Evolutionary conservation across 148 eudicot species (phyloP), one percentile per base, ranked within the genome.

Genomic region (Rhododendron williamsianum): DNA sequence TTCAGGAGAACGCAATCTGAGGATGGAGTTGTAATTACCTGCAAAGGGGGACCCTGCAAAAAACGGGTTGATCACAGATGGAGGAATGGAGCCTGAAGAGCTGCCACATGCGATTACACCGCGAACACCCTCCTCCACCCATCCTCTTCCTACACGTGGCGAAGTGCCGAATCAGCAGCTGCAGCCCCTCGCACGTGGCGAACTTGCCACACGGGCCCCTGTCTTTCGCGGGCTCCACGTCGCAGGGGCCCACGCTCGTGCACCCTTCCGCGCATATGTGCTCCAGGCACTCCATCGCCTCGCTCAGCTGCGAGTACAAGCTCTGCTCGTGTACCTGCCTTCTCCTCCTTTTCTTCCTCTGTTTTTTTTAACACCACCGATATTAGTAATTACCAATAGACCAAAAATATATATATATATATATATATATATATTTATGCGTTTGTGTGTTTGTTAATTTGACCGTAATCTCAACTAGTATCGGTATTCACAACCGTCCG

Each of bases 181-280:
- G 98, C 19, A 96, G 86, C 12, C 98, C 94, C 19, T 90, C 88
- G 81, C 98, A 96, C 80, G 95, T 96, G 78, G 92, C 82, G 84
- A 90, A 96, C 79, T 90, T 90, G 86, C 80, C 88, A 8, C 98
- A 96, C 2, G 98, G 98, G 30, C 87, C 91, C 89, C 87, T 90
- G 85, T 88, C 90, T 90, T 84, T 84, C 30, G 79, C 78, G 9
- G 94, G 93, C 52, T 88, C 95, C 93, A 90, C 88, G 84, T 93
- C 94, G 46, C 87, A 86, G 0, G 98, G 98, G 6, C 98, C 98
- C 35, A 96, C 98, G 18, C 81, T 88, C 30, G 93, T 94, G 90
- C 98, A 96, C n/a, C 98, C 98, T 87, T 96, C 96, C 16, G 94
- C 91, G 67, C 96, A 94, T 82, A 96, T 94, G 88, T 96, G 98